Evolutionary conservation across 495 filamentous ascomycete species (phyloP).

Genomic region (Articulospora tetracladia): DNA sequence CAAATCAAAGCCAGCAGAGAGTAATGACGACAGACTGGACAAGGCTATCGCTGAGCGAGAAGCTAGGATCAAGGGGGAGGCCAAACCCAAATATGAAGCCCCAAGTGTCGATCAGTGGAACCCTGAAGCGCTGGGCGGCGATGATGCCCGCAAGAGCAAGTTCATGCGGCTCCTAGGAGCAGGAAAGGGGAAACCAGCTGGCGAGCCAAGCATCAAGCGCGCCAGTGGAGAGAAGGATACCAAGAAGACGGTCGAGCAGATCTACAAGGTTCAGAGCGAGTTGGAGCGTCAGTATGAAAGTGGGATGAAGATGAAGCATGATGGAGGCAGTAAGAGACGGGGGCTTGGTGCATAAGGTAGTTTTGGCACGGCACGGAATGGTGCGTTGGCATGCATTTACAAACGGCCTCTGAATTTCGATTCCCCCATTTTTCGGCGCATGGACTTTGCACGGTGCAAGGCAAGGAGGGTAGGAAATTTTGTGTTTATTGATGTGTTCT

Average conservation of each 20-base stretch:
- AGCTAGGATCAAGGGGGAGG: neutral
- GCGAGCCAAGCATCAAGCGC: neutral
- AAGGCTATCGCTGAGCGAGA: constrained; percentile 1
- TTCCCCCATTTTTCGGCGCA: neutral
- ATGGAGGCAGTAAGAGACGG: constrained; percentile 42
- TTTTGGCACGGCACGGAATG: too few species aligned
- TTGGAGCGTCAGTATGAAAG: constrained; percentile 55
- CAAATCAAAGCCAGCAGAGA: neutral
- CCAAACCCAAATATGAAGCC: neutral
- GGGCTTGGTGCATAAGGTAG: constrained; percentile 49
- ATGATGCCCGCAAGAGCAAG: constrained; percentile 46
- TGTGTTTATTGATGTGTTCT: neutral
- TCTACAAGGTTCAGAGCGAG: constrained; percentile 42
- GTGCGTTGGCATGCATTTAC: too few species aligned
- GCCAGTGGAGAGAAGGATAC: constrained; percentile 5
- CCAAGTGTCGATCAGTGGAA: constrained; percentile 41
- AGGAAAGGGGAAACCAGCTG: constrained; percentile 26
- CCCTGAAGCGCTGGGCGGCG: constrained; percentile 46
- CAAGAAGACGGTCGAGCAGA: constrained; percentile 16
- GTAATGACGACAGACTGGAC: constrained; percentile 16
- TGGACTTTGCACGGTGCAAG: neutral
- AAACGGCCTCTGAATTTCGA: neutral
- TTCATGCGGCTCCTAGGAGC: constrained; percentile 54
- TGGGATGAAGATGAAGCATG: constrained; percentile 56
- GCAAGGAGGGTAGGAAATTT: neutral